phyloP scores from a whole-genome alignment of 345 rosid species.

The Citrus medica region DNA sequence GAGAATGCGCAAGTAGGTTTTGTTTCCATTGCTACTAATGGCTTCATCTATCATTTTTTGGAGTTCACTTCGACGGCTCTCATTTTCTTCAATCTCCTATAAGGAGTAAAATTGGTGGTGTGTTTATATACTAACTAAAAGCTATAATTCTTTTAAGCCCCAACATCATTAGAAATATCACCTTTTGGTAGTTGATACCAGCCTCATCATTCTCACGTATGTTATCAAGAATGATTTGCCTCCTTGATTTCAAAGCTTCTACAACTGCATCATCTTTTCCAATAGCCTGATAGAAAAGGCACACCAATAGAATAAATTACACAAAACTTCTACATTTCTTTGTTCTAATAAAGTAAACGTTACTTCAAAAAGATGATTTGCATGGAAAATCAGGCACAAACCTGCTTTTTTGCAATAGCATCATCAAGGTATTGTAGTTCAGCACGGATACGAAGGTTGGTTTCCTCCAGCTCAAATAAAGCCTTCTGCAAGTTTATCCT shows the following conservation, averaged over 20 bases:
- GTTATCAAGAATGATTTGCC: constrained; percentile 92
- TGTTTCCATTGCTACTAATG: constrained; percentile 68
- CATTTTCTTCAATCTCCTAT: constrained; percentile 88
- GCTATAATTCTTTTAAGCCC: neutral
- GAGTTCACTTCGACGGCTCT: constrained; percentile 69
- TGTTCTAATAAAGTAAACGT: neutral
- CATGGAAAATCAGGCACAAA: constrained; percentile 15
- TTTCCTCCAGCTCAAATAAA: constrained; percentile 88
- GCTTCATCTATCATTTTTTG: constrained; percentile 90
- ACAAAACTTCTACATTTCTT: neutral
- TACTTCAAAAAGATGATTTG: neutral
- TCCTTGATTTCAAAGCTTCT: constrained; percentile 64
- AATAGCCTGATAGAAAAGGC: constrained; percentile 39
- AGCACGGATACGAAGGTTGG: constrained; percentile 61
- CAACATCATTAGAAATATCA: constrained; percentile 23
- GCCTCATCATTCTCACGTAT: constrained; percentile 96
- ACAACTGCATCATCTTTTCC: constrained; percentile 57
- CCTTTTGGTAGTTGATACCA: constrained; percentile 75
- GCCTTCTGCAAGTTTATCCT: constrained; percentile 93
- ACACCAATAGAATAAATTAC: neutral
- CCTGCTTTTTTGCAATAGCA: constrained; percentile 82
- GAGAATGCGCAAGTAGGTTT: constrained; percentile 82
- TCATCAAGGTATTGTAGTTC: constrained; percentile 90
- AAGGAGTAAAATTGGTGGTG: constrained; percentile 14
- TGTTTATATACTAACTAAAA: constrained; percentile 6